A percentile compares a stretch with the other conserved stretches of the same genome.
Conservation (phyloP, 495 filamentous ascomycete genomes). For the Penicillium desertorum region DNA sequence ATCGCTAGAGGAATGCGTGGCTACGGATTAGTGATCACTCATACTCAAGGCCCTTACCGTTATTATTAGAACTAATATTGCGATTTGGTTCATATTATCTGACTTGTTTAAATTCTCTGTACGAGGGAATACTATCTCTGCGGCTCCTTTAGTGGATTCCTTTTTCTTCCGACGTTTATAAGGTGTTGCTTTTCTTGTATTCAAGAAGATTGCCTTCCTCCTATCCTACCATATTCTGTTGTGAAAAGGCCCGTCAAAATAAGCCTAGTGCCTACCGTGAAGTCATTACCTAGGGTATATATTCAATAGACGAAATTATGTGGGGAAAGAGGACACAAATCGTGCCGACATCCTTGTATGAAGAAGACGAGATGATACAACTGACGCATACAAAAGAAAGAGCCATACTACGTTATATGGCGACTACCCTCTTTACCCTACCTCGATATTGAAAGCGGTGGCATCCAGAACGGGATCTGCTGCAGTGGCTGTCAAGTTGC, state of each 20-base stretch:
- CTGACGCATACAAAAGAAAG: conserved; percentile 1
- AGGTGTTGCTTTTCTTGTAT: too few relatives aligned
- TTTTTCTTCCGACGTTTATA: too few relatives aligned
- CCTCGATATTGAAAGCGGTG: conserved; percentile 13
- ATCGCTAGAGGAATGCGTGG: too few relatives aligned
- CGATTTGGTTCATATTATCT: too few relatives aligned
- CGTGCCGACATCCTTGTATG: not conserved
- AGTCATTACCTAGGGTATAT: conserved; percentile 13
- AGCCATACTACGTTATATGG: conserved; percentile 17
- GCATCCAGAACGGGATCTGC: conserved; percentile 12
- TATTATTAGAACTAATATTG: too few relatives aligned
- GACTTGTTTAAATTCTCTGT: too few relatives aligned
- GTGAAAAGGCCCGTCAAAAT: conserved; percentile 6
- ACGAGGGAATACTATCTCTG: too few relatives aligned
- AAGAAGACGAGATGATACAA: not conserved
- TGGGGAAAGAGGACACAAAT: conserved; percentile 11
- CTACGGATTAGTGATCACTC: too few relatives aligned
- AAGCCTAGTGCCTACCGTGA: conserved; percentile 9
- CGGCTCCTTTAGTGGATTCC: too few relatives aligned
- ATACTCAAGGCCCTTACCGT: too few relatives aligned
- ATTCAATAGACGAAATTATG: conserved; percentile 14
- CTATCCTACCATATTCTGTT: conserved; percentile 8
- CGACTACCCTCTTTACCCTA: conserved; percentile 17
- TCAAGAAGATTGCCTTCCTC: too few relatives aligned
- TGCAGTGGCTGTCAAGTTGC: conserved; percentile 18